phyloP scores from a whole-genome alignment of 768 basidiomycete species.

The Boletus sensibilis region DNA sequence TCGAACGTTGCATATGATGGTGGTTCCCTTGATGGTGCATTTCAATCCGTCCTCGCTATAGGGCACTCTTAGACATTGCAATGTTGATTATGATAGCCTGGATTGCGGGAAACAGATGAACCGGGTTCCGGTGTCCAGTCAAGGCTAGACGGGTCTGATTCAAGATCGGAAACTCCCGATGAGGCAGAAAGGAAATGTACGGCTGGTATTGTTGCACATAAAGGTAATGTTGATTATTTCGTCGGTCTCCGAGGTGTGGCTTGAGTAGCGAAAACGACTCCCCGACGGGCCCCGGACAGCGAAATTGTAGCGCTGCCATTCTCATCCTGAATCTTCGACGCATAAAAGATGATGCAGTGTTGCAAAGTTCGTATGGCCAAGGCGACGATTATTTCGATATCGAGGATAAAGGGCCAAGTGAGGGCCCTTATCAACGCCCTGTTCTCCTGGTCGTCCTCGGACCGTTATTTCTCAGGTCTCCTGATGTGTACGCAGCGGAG shows the following conservation, averaged over 20 bases:
- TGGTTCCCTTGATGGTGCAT: neutral
- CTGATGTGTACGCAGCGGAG: slow-evolving; percentile 30
- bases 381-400: slow-evolving; percentile 34
- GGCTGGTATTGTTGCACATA: too few species aligned
- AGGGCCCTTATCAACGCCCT: slow-evolving; percentile 22
- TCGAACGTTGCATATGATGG: neutral
- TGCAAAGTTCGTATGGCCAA: slow-evolving; percentile 32
- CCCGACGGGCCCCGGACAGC: too few species aligned
- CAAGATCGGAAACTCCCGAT: too few species aligned
- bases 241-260: too few species aligned
- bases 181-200: too few species aligned
- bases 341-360: slow-evolving; percentile 24
- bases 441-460: slow-evolving; percentile 18
- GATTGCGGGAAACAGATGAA: neutral
- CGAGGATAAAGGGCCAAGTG: slow-evolving; percentile 12
- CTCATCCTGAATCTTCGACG: neutral
- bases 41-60: neutral
- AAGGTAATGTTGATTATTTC: too few species aligned
- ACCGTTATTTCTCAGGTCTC: slow-evolving; percentile 25
- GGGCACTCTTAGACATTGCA: neutral
- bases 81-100: neutral
- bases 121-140: too few species aligned
- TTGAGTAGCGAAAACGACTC: too few species aligned
- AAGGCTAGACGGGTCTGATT: too few species aligned
- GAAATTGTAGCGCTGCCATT: neutral